Evolutionary conservation across 768 basidiomycete genomes (phyloP).

Genomic region (Exidia glandulosa): DNA sequence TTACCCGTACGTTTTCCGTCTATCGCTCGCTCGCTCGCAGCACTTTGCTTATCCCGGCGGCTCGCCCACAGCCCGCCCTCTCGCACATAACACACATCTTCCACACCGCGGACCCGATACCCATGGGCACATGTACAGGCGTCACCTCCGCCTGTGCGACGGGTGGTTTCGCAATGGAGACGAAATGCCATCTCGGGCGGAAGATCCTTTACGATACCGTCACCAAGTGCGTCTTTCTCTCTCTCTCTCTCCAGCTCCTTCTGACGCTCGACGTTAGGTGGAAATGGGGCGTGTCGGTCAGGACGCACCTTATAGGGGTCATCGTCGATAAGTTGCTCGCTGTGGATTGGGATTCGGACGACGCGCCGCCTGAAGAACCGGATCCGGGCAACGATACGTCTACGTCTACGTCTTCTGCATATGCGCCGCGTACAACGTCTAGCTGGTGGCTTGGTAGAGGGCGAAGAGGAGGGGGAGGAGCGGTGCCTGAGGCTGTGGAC

Average conservation of each 20-base stretch:
- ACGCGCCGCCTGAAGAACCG: neutral
- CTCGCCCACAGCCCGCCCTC: conserved; percentile 7
- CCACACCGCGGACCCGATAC: conserved; percentile 64
- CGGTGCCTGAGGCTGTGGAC: neutral
- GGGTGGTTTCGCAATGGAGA: conserved; percentile 57
- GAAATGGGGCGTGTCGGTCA: conserved; percentile 48
- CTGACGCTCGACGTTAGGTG: conserved; percentile 10
- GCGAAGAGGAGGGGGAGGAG: neutral
- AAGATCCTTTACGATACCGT: conserved; percentile 61
- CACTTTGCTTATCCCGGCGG: neutral
- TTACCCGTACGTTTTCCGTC: conserved; percentile 29
- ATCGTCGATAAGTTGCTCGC: conserved; percentile 41
- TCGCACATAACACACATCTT: conserved; percentile 39
- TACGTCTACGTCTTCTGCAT: too few species aligned
- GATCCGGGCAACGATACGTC: neutral
- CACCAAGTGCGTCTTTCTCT: conserved; percentile 18
- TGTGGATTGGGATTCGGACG: conserved; percentile 36
- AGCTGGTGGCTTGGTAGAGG: neutral
- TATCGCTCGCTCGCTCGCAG: conserved; percentile 1
- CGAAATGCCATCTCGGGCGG: conserved; percentile 50
- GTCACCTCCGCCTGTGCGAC: conserved; percentile 40
- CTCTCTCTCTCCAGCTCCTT: neutral
- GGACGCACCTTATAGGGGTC: conserved; percentile 43
- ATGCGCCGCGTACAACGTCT: neutral
- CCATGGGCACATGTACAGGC: conserved; percentile 46